Evolutionary conservation across 176 grass and related monocot genomes (phyloP).

Genomic region (Olyra latifolia): DNA sequence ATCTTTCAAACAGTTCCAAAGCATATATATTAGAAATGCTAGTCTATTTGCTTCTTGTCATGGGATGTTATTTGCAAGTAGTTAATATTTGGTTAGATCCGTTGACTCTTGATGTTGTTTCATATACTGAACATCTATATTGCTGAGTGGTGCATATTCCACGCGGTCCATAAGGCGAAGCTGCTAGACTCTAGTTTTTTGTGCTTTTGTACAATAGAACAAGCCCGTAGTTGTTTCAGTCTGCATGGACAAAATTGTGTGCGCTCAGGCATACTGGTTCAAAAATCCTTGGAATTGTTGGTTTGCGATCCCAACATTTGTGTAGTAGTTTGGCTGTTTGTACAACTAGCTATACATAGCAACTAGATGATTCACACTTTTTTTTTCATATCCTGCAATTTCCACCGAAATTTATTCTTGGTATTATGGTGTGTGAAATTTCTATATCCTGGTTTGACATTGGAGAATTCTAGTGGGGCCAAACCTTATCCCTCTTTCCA

Average conservation of each 20-base stretch:
- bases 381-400: neutral
- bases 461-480: neutral
- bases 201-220: neutral
- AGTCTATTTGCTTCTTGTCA: neutral
- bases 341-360: neutral
- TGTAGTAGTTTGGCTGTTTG: slow-evolving; percentile 8
- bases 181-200: neutral
- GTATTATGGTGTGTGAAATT: neutral
- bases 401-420: neutral
- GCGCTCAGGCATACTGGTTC: neutral
- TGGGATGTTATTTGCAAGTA: neutral
- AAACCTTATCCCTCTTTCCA: slow-evolving; percentile 11
- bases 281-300: neutral
- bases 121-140: neutral
- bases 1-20: slow-evolving; percentile 30
- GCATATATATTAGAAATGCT: neutral
- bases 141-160: neutral
- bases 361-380: slow-evolving; percentile 3
- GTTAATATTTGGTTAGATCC: neutral
- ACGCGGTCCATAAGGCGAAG: neutral
- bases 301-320: neutral
- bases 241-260: neutral
- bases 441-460: neutral
- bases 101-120: neutral
- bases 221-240: neutral